Evolutionary conservation across 768 basidiomycete genomes (phyloP), one percentile per base, ranked within the genome.

Genomic region (Lactifluus hygrophoroides): DNA sequence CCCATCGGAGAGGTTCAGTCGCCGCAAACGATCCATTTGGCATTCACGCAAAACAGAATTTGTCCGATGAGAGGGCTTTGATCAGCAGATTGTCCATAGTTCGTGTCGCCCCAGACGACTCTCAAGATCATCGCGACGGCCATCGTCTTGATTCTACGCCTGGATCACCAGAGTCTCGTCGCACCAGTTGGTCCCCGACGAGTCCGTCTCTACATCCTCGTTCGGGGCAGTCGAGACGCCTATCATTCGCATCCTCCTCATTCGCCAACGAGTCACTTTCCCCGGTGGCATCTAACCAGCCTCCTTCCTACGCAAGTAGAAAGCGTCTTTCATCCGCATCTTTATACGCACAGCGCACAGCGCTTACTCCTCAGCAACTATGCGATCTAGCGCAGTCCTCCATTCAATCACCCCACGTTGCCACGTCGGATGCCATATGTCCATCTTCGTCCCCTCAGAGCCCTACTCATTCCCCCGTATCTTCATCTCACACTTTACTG

Each of bases 191-290:
- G 48, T 44, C 51, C 10, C 42, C 58, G 25, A 35, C 55, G 17
- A 38, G 32, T 19, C 28, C 58, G 10, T 35, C 53, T 28, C 21
- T 19, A 14, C 51, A 55, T 23, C 52, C 32, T 17, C 46, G 48
- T 37, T 2, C 52, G 14, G 38, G 16, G n/a, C 57, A 54, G 27
- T 17, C 61, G 25, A 44, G 58, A 30, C 63, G 63, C 5, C 51
- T 64, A 17, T 64, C 63, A 13, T 64, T 64, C 43, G 63, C 63
- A 16, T 58, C 63, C 23, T 51, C 63, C 37, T 64, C 63, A 7
- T 64, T 64, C 38, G 43, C 59, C 14, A 50, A 51, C 1, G 61
- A 60, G 19, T 28, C 57, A 34, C 16, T 8, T 11, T 37, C 30
- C 7, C 52, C 49, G 11, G 35, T 27, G 21, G 28, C 30, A 21